Evolutionary conservation across 495 filamentous ascomycete species (phyloP).

Genomic region (Daldinia grandis): DNA sequence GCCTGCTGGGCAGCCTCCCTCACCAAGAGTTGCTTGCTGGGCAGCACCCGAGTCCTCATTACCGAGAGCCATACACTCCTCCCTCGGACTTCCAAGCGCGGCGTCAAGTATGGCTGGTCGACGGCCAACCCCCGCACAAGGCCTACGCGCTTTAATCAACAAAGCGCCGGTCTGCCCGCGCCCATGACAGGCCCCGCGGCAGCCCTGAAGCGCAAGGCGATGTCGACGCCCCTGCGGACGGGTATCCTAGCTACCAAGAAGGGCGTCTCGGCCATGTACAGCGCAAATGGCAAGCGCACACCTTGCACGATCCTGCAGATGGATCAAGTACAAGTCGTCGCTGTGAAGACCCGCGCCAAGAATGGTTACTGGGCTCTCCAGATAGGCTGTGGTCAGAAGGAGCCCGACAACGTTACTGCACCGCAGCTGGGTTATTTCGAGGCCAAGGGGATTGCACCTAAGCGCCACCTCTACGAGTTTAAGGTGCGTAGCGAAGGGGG

Average conservation of each 20-base stretch:
- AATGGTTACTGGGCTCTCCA: slow-evolving; percentile 96
- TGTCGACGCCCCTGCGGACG: slow-evolving; percentile 78
- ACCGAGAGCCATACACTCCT: slow-evolving; percentile 52
- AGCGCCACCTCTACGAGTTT: slow-evolving; percentile 85
- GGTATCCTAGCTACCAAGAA: slow-evolving; percentile 88
- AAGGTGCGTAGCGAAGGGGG: slow-evolving; percentile 76
- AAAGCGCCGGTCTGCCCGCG: slow-evolving; percentile 58
- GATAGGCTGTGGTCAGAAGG: slow-evolving; percentile 81
- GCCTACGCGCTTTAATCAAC: slow-evolving; percentile 62
- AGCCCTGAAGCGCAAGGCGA: slow-evolving; percentile 79
- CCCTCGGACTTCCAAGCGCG: slow-evolving; percentile 55
- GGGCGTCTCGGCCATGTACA: slow-evolving; percentile 93
- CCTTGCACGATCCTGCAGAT: slow-evolving; percentile 94
- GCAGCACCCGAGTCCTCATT: slow-evolving; percentile 49
- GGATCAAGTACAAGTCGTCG: slow-evolving; percentile 87
- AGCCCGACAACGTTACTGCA: slow-evolving; percentile 75
- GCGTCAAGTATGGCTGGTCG: slow-evolving; percentile 64
- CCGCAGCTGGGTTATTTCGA: slow-evolving; percentile 88
- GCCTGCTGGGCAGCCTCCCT: slow-evolving; percentile 55
- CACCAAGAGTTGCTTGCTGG: slow-evolving; percentile 18
- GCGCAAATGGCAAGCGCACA: slow-evolving; percentile 76
- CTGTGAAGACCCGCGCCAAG: slow-evolving; percentile 77
- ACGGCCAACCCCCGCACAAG: slow-evolving; percentile 51
- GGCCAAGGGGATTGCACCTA: slow-evolving; percentile 77
- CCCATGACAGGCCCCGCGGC: slow-evolving; percentile 78